Evolutionary conservation across 352 stramenopile species (phyloP).

Genomic region (Pythium scleroteichum): DNA sequence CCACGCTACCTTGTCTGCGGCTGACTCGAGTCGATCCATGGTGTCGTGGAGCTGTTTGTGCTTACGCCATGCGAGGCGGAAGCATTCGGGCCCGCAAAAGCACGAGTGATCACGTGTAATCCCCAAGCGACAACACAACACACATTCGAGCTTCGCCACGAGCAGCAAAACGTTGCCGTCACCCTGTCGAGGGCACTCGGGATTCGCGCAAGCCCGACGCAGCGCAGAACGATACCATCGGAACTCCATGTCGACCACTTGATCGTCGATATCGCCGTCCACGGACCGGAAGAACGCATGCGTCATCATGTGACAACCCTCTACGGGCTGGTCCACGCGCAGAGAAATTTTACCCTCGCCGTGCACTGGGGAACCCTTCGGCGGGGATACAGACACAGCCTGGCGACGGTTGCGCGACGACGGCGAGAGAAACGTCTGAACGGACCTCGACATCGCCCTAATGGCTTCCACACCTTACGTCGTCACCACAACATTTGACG

Average conservation of each 20-base stretch:
- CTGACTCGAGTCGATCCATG: slow-evolving; percentile 15
- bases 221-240: slow-evolving; percentile 40
- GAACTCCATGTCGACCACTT: slow-evolving; percentile 45
- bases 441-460: slow-evolving; percentile 18
- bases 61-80: slow-evolving; percentile 42
- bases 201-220: slow-evolving; percentile 39
- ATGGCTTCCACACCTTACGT: not conserved
- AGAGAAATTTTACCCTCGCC: slow-evolving; percentile 45
- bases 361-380: slow-evolving; percentile 39
- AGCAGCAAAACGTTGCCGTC: slow-evolving; percentile 46
- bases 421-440: slow-evolving; percentile 20
- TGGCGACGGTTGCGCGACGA: slow-evolving; percentile 26
- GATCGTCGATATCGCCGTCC: slow-evolving; percentile 39
- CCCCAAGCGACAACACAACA: slow-evolving; percentile 39
- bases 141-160: slow-evolving; percentile 48
- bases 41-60: slow-evolving; percentile 45
- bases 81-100: slow-evolving; percentile 47
- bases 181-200: slow-evolving; percentile 38
- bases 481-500: too few relatives aligned
- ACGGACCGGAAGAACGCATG: slow-evolving; percentile 49
- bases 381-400: slow-evolving; percentile 29
- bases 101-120: slow-evolving; percentile 40
- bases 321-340: slow-evolving; percentile 51
- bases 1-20: slow-evolving; percentile 30
- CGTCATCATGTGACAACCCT: slow-evolving; percentile 41